Evolutionary conservation across 305 asterid genomes (phyloP), one percentile per base, ranked within the genome.

Genomic region (Rubia tinctorum): DNA sequence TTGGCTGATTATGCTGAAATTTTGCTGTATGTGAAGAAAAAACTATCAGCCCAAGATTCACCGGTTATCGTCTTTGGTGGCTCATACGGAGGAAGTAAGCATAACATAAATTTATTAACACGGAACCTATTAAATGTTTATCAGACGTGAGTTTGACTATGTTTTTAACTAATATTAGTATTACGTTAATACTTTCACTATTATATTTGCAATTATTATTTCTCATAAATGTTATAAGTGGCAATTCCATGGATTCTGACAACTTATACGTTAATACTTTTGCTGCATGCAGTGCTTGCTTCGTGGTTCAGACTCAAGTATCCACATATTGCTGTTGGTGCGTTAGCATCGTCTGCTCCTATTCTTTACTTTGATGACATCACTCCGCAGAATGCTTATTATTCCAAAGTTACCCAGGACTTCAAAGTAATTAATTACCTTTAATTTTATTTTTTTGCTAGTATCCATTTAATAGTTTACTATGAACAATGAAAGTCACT

Each of bases 351-450:
- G 3, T 80, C 83, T 37, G 83, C 83, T 72, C 83, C 83, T 8
- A 69, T 80, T 68, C 80, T 80, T 13, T 80, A 80, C 75, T 80
- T 80, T 30, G 80, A 76, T 73, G 51, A 80, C 22, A 68, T 80
- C 53, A 88, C 89, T 60, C 95, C 96, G 43, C 88, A 87, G 69
- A 72, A 85, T 82, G 95, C 89, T 63, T 91, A 89, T 71, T 81
- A 76, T 73, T 77, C 90, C 2, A 60, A 82, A 37, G 96, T 81
- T 7, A 80, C 93, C 6, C 74, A 88, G 30, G 96, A 86, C 79
- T 91, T 86, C 71, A 80, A 84, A 89, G 97, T 89, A 81, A 39
- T 44, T 7, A 56, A 17, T 18, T 2, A 18, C 22, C 27, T 6
- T 18, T n/a, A 1, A 18, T 56, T 56, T n/a, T n/a, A n/a, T n/a